These are phyloP conservation scores for Saccharum spontaneum DNA, from an alignment of 176 grass and related monocot species.

Conservation along the genomic window DNA sequence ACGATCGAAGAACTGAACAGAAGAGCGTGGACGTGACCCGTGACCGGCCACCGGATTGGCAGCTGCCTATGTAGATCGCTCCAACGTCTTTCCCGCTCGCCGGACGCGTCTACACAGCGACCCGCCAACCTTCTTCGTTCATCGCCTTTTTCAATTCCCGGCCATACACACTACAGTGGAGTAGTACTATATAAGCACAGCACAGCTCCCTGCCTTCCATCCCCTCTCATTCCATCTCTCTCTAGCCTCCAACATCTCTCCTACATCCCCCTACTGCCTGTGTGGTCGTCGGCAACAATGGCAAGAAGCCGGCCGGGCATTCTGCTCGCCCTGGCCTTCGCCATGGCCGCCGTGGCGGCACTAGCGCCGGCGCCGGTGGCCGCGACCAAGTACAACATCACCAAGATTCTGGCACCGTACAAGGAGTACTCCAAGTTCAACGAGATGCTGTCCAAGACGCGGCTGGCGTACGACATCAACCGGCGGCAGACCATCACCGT, in stretches of 20 bases:
- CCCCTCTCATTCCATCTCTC: too few species aligned
- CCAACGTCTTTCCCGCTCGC: background rate
- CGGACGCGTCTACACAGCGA: constrained; percentile 10
- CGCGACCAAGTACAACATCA: constrained; percentile 68
- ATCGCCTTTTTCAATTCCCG: background rate
- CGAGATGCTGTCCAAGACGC: constrained; percentile 68
- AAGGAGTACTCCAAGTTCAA: constrained; percentile 85
- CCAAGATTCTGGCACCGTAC: constrained; percentile 70
- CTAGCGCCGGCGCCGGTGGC: background rate
- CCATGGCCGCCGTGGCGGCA: background rate
- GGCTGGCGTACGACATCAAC: constrained; percentile 83
- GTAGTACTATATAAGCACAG: background rate
- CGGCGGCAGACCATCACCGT: constrained; percentile 93
- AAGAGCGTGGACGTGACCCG: background rate
- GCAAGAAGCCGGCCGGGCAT: constrained; percentile 15
- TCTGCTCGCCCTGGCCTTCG: constrained; percentile 11
- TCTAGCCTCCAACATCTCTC: background rate
- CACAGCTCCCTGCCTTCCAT: background rate
- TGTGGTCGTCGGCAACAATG: constrained; percentile 30
- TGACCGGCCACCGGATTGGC: constrained; percentile 25
- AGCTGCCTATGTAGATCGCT: constrained; percentile 7
- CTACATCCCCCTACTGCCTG: background rate
- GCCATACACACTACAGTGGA: constrained; percentile 24
- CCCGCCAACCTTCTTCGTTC: constrained; percentile 5
- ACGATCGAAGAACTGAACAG: background rate